These are phyloP conservation scores for Urochloa ruziziensis DNA, from an alignment of 176 grass and related monocot species.

Conservation along the genomic window DNA sequence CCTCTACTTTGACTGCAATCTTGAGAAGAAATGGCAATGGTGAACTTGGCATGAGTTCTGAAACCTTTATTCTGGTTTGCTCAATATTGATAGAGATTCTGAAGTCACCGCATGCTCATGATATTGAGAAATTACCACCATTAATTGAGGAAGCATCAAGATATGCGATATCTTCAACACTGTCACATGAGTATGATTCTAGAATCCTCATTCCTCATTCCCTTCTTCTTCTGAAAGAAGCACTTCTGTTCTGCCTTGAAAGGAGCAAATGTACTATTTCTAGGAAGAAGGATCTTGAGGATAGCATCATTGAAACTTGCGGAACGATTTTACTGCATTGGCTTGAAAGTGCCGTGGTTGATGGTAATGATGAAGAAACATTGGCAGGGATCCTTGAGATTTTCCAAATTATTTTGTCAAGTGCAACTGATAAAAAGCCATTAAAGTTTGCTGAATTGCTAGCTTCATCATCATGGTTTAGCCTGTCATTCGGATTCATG, in stretches of 20 bases:
- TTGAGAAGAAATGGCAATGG: constrained; percentile 58
- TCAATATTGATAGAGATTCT: constrained; percentile 77
- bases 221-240: constrained; percentile 79
- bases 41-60: constrained; percentile 59
- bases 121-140: constrained; percentile 56
- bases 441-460: constrained; percentile 63
- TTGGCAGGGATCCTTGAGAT: constrained; percentile 69
- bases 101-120: constrained; percentile 57
- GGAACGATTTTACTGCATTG: constrained; percentile 68
- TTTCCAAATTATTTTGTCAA: constrained; percentile 83
- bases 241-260: constrained; percentile 61
- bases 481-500: constrained; percentile 81
- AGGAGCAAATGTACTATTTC: constrained; percentile 33
- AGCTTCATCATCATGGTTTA: constrained; percentile 77
- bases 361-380: constrained; percentile 65
- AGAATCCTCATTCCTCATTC: constrained; percentile 51
- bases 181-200: constrained; percentile 43
- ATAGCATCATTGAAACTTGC: constrained; percentile 66
- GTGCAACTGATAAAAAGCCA: constrained; percentile 41
- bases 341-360: constrained; percentile 59
- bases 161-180: constrained; percentile 57
- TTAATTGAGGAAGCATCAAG: constrained; percentile 73
- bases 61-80: constrained; percentile 69
- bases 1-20: constrained; percentile 55
- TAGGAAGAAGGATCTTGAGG: constrained; percentile 54